A percentile compares a stretch with the other conserved stretches of the same genome.
Evolutionary conservation across 352 stramenopile species (phyloP).

Genomic region (Aphanomyces stellatus): DNA sequence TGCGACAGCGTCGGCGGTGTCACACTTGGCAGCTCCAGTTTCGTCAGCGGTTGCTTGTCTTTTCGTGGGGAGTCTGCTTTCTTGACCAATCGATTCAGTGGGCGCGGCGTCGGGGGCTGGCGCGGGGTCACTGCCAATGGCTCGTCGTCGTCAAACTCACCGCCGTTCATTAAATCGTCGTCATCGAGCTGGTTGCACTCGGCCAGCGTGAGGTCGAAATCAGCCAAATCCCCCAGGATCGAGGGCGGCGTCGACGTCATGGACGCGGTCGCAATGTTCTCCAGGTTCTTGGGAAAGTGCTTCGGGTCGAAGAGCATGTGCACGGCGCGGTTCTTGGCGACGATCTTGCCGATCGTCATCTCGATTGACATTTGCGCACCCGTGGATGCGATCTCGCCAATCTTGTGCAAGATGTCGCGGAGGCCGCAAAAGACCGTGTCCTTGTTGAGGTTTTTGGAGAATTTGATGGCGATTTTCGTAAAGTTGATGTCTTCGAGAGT

Average conservation of each 20-base stretch:
- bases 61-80: background rate
- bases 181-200: background rate
- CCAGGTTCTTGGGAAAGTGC: conserved; percentile 45
- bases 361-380: conserved; percentile 47
- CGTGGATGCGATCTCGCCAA: conserved; percentile 48
- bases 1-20: background rate
- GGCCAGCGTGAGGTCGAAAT: conserved; percentile 51
- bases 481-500: conserved; percentile 75
- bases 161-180: background rate
- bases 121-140: background rate
- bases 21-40: background rate
- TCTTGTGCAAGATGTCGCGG: conserved; percentile 63
- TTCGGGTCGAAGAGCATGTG: conserved; percentile 63
- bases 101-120: background rate
- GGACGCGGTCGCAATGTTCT: conserved; percentile 48
- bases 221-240: conserved; percentile 37
- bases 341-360: conserved; percentile 56
- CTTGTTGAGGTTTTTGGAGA: conserved; percentile 61
- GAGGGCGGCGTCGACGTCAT: conserved; percentile 39
- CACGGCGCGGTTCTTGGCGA: conserved; percentile 67
- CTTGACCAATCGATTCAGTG: background rate
- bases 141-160: background rate
- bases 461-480: conserved; percentile 79
- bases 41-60: background rate
- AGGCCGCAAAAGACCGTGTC: conserved; percentile 60